phyloP scores from a whole-genome alignment of 2,329 filamentous ascomycete species.

The Penicillium italicum region DNA sequence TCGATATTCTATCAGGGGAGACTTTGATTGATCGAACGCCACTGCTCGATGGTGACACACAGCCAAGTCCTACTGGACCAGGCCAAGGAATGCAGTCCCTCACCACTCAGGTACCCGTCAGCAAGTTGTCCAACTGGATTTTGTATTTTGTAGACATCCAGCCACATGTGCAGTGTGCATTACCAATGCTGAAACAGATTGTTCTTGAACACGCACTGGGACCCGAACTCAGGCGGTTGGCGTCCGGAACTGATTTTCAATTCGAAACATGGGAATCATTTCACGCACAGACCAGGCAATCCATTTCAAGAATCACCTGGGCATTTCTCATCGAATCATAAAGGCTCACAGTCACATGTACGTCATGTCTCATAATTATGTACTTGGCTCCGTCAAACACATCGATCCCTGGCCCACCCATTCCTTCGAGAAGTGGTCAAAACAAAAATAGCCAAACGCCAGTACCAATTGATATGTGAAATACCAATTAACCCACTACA shows the following conservation, averaged over 20 bases:
- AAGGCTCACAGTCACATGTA: neutral
- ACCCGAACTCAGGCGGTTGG: neutral
- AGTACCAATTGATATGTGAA: neutral
- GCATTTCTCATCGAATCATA: constrained; percentile 2
- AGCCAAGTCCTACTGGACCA: neutral
- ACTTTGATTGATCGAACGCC: constrained; percentile 9
- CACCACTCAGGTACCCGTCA: neutral
- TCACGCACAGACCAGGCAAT: neutral
- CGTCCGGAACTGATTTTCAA: neutral
- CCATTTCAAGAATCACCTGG: neutral
- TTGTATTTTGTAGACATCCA: neutral
- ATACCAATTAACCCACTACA: neutral
- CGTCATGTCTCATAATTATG: constrained; percentile 7
- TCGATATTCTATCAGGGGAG: neutral
- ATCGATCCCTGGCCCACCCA: neutral
- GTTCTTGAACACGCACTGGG: neutral
- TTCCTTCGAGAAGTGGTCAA: neutral
- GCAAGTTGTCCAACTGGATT: neutral
- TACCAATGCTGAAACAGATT: neutral
- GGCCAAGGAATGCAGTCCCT: neutral
- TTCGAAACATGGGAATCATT: neutral
- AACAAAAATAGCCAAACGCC: constrained; percentile 2
- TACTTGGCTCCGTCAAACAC: neutral
- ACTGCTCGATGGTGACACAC: neutral
- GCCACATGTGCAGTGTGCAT: neutral